These are phyloP conservation scores for Chrysoporthe cubensis DNA, from an alignment of 2,329 filamentous ascomycete genomes.

Conservation along the genomic window DNA sequence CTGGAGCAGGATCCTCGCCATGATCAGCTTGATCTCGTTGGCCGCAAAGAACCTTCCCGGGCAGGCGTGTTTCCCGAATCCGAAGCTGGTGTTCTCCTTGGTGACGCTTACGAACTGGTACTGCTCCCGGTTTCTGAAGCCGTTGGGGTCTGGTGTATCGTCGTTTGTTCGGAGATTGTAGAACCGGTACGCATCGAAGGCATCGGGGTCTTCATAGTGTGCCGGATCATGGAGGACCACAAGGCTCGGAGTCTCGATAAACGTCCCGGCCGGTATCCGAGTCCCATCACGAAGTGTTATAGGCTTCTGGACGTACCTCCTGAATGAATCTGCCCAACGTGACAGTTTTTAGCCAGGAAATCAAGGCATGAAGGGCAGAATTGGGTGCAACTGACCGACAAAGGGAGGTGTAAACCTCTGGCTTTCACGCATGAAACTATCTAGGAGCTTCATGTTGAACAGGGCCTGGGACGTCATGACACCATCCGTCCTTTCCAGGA, in stretches of 20 bases:
- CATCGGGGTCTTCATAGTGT: constrained; percentile 38
- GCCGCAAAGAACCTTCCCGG: constrained; percentile 37
- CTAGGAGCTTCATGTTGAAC: constrained; percentile 29
- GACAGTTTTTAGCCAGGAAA: background rate
- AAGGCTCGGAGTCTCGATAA: constrained; percentile 42
- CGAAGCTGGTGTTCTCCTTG: constrained; percentile 40
- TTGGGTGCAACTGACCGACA: constrained; percentile 37
- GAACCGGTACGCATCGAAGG: constrained; percentile 43
- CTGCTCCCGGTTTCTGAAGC: constrained; percentile 37
- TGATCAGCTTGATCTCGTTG: constrained; percentile 35
- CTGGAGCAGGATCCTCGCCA: constrained; percentile 31
- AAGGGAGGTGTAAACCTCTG: constrained; percentile 26
- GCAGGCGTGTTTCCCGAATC: constrained; percentile 41
- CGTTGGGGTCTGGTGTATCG: constrained; percentile 31
- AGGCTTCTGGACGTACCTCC: constrained; percentile 50
- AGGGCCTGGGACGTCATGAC: constrained; percentile 28
- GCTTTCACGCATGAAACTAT: constrained; percentile 29
- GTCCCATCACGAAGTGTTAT: constrained; percentile 56
- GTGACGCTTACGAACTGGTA: constrained; percentile 42
- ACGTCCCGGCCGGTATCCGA: constrained; percentile 43
- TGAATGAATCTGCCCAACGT: constrained; percentile 42
- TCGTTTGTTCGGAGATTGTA: constrained; percentile 37
- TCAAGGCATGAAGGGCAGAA: background rate
- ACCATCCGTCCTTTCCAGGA: constrained; percentile 36
- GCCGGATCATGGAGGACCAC: constrained; percentile 41